A percentile compares a stretch with the other conserved stretches of the same genome.
These are phyloP conservation scores for Pseudocercospora pini-densiflorae DNA, from an alignment of 2,329 filamentous ascomycete genomes.

Conservation along the genomic window DNA sequence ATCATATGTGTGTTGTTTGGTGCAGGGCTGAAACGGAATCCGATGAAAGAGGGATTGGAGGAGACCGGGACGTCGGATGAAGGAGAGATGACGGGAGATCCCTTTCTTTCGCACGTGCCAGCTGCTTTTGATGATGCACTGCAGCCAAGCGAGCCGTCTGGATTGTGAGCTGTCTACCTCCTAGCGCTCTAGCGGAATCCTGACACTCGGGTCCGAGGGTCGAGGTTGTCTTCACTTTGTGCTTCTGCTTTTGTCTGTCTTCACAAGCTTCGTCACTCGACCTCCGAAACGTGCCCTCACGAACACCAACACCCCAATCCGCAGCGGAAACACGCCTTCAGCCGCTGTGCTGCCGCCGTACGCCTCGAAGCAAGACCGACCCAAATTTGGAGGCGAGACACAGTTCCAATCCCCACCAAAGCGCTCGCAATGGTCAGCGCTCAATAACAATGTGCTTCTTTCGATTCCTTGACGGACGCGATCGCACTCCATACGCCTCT, in stretches of 20 bases:
- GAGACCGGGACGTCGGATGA: neutral
- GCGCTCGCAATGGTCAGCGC: slow-evolving; percentile 1
- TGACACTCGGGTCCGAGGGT: neutral
- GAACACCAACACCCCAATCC: neutral
- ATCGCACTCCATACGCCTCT: neutral
- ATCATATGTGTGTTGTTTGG: neutral
- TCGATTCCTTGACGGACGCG: neutral
- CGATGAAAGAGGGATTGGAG: neutral
- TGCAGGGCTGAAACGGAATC: neutral
- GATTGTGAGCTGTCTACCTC: too few species aligned
- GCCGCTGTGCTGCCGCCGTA: neutral
- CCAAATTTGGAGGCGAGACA: neutral
- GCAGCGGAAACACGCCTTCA: too few species aligned
- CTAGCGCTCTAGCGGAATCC: neutral
- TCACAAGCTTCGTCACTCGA: neutral
- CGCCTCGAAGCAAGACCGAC: neutral
- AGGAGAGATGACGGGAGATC: neutral
- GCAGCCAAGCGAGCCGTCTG: slow-evolving; percentile 1
- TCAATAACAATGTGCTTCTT: neutral
- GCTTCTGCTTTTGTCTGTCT: too few species aligned
- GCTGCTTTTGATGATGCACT: neutral
- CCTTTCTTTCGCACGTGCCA: neutral
- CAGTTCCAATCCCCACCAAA: neutral
- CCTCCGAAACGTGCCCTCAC: neutral
- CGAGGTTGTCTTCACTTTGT: neutral